A percentile compares a stretch with the other conserved stretches of the same genome.
These are phyloP conservation scores for Aegilops speltoides DNA, from an alignment of 176 grass and related monocot species.

Conservation along the genomic window DNA sequence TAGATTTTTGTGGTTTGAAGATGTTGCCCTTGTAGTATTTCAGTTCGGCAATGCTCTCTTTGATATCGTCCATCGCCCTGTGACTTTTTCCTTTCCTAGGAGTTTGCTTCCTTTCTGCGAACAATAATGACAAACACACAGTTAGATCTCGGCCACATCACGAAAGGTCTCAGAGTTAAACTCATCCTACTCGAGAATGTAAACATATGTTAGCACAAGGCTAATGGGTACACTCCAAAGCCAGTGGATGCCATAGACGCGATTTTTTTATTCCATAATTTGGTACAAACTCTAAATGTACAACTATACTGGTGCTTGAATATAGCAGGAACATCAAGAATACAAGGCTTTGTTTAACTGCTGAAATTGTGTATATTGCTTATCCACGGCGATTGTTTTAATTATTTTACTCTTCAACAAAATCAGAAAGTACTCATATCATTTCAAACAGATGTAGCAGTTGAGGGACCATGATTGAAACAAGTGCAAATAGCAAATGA, in stretches of 20 bases:
- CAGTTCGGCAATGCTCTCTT: slow-evolving; percentile 75
- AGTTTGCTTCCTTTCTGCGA: slow-evolving; percentile 67
- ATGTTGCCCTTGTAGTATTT: slow-evolving; percentile 86
- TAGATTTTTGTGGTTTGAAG: slow-evolving; percentile 64
- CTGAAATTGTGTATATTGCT: background rate
- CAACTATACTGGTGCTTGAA: background rate
- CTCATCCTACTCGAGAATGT: background rate
- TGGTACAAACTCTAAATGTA: background rate
- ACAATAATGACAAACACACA: background rate
- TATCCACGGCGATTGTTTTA: background rate
- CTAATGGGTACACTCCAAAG: background rate
- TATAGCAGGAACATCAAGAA: background rate
- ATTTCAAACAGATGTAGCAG: background rate
- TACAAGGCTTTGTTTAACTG: background rate
- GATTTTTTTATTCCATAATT: background rate
- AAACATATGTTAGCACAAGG: background rate
- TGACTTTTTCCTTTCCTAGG: slow-evolving; percentile 63
- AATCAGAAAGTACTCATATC: background rate
- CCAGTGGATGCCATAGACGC: background rate
- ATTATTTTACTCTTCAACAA: background rate
- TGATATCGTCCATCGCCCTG: slow-evolving; percentile 95
- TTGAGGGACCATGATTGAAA: background rate
- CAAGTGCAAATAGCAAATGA: background rate
- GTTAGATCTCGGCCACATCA: background rate
- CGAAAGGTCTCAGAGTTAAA: background rate